Conservation (phyloP, 2,329 filamentous ascomycete species). For the Myriosclerotinia scirpicola region DNA sequence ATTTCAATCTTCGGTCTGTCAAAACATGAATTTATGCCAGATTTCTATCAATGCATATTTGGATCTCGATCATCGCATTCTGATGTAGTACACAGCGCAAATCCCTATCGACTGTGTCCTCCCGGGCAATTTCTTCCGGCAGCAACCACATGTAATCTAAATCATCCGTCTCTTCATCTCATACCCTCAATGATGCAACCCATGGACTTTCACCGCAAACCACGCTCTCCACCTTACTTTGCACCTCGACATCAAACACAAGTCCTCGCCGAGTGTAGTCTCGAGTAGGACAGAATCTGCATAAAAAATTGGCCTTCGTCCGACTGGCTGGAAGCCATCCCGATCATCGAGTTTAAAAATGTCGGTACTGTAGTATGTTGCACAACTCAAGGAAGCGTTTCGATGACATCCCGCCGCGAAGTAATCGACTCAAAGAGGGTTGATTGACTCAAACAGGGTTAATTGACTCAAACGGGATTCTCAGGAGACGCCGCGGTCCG, state of each 20-base stretch:
- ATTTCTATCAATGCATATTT: not conserved
- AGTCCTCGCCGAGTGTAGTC: not conserved
- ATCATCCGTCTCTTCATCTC: not conserved
- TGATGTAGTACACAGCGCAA: not conserved
- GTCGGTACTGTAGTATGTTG: not conserved
- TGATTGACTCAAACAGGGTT: too few species aligned
- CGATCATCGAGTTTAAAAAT: not conserved
- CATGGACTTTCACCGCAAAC: not conserved
- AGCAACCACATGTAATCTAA: not conserved
- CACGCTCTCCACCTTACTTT: too few species aligned
- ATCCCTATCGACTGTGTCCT: too few species aligned
- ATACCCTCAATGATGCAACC: not conserved
- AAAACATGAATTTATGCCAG: not conserved
- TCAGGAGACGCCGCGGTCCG: slow-evolving; percentile 5
- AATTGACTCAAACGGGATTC: too few species aligned
- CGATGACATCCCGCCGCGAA: not conserved
- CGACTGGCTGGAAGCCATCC: not conserved
- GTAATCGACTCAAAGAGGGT: too few species aligned
- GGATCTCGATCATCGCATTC: not conserved
- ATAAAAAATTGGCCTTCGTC: not conserved
- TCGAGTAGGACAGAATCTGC: not conserved
- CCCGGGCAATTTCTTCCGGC: not conserved
- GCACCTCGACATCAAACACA: not conserved
- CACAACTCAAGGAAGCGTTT: not conserved
- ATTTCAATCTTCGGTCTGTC: not conserved